Percentiles rank a stretch among this genome's conserved stretches.
phyloP scores from a whole-genome alignment of 2,329 filamentous ascomycete species.

The Stagonosporopsis tanaceti region DNA sequence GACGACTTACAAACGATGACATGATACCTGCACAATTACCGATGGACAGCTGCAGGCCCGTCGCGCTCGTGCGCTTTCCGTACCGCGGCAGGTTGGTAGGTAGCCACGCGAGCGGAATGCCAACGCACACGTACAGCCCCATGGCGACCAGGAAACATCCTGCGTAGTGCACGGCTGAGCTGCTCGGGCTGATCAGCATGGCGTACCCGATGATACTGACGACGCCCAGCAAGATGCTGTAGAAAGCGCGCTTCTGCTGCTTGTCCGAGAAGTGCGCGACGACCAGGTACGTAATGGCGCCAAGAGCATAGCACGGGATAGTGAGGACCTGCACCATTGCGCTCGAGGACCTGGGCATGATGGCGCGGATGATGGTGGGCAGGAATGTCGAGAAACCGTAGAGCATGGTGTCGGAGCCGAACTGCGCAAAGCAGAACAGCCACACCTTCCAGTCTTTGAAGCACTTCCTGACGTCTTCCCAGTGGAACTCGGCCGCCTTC shows the following conservation, averaged over 20 bases:
- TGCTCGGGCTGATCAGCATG: conserved; percentile 68
- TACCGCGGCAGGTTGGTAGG: conserved; percentile 76
- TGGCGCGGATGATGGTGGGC: conserved; percentile 77
- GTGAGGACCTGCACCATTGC: conserved; percentile 78
- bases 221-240: conserved; percentile 67
- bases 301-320: conserved; percentile 78
- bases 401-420: conserved; percentile 77
- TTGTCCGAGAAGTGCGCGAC: conserved; percentile 73
- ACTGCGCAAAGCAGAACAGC: conserved; percentile 73
- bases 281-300: conserved; percentile 72
- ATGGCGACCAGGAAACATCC: conserved; percentile 79
- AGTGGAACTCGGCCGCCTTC: conserved; percentile 63
- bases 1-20: conserved; percentile 68
- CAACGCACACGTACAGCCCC: conserved; percentile 71
- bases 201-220: conserved; percentile 74
- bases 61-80: conserved; percentile 77
- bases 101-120: conserved; percentile 65
- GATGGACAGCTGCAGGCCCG: conserved; percentile 73
- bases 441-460: conserved; percentile 80
- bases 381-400: conserved; percentile 82
- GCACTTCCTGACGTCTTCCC: conserved; percentile 70
- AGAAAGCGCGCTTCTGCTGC: conserved; percentile 70
- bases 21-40: conserved; percentile 77
- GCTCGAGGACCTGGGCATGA: conserved; percentile 67
- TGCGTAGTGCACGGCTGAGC: conserved; percentile 73